These are phyloP conservation scores for Cardamine resedifolia DNA, from an alignment of 345 rosid genomes.

Conservation along the genomic window DNA sequence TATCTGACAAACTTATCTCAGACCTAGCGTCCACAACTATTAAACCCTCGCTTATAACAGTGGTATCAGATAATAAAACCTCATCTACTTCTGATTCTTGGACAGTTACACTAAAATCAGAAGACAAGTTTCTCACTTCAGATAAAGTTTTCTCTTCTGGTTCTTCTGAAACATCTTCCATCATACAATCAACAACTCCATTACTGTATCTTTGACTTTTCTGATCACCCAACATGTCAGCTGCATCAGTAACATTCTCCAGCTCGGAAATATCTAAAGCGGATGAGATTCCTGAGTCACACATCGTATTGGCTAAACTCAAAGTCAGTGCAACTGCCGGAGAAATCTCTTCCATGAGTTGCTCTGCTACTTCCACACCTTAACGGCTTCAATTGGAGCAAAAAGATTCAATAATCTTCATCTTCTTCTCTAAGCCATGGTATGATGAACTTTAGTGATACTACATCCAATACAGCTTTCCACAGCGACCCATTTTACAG, in stretches of 20 bases:
- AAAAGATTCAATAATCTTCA: not conserved
- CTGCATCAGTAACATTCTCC: constrained; percentile 64
- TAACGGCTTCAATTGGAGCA: not conserved
- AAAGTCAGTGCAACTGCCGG: constrained; percentile 69
- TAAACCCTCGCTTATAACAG: constrained; percentile 53
- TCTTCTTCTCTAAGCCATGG: constrained; percentile 8
- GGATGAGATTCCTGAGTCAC: constrained; percentile 59
- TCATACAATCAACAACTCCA: constrained; percentile 34
- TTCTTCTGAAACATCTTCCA: constrained; percentile 31
- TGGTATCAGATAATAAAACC: constrained; percentile 42
- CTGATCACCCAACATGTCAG: constrained; percentile 52
- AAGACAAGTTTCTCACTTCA: constrained; percentile 38
- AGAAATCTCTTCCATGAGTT: constrained; percentile 82
- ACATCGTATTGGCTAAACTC: constrained; percentile 58
- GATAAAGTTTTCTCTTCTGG: constrained; percentile 36
- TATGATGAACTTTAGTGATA: constrained; percentile 6
- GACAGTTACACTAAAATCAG: constrained; percentile 37
- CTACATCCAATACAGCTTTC: constrained; percentile 26
- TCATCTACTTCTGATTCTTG: constrained; percentile 63
- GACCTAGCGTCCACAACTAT: constrained; percentile 55
- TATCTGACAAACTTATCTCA: constrained; percentile 52
- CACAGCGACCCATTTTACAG: not conserved
- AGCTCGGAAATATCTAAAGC: constrained; percentile 54
- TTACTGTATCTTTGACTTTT: constrained; percentile 29
- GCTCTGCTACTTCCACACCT: not conserved